Evolutionary conservation across 2,329 filamentous ascomycete genomes (phyloP).

Genomic region (Dothiorella sarmentorum): DNA sequence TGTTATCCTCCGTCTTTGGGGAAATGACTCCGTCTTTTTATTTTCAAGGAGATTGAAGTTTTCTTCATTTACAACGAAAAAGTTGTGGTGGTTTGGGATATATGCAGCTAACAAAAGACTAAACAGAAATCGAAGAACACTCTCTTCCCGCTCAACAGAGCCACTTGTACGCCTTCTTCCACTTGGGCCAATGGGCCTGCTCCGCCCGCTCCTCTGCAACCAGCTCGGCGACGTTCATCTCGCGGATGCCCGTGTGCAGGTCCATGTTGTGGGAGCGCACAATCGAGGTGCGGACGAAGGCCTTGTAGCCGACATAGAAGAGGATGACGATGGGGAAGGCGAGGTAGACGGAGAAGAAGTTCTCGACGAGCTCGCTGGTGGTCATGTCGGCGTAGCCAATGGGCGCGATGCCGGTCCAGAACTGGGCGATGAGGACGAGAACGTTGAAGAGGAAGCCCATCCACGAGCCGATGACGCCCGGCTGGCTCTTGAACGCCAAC

Average conservation of each 20-base stretch:
- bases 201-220: slow-evolving; percentile 78
- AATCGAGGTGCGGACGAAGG: slow-evolving; percentile 66
- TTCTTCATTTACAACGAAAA: not conserved
- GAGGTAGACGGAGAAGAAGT: slow-evolving; percentile 73
- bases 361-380: slow-evolving; percentile 45
- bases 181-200: slow-evolving; percentile 50
- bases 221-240: slow-evolving; percentile 76
- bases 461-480: slow-evolving; percentile 41
- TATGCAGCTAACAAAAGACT: not conserved
- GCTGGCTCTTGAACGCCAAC: slow-evolving; percentile 43
- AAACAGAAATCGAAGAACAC: not conserved
- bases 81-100: not conserved
- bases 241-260: slow-evolving; percentile 76
- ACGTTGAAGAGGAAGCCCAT: slow-evolving; percentile 39
- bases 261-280: slow-evolving; percentile 75
- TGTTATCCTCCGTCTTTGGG: too few relatives aligned
- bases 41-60: not conserved
- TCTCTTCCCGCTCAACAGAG: slow-evolving; percentile 42
- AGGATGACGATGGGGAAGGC: slow-evolving; percentile 72
- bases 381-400: slow-evolving; percentile 33
- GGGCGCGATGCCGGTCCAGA: slow-evolving; percentile 25
- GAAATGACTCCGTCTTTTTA: too few relatives aligned
- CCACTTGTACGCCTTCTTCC: slow-evolving; percentile 50
- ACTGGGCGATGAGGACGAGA: slow-evolving; percentile 38
- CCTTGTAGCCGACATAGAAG: slow-evolving; percentile 67